Conservation (phyloP, 257 asterid genomes). For the Fraxinus quadrangulata region DNA sequence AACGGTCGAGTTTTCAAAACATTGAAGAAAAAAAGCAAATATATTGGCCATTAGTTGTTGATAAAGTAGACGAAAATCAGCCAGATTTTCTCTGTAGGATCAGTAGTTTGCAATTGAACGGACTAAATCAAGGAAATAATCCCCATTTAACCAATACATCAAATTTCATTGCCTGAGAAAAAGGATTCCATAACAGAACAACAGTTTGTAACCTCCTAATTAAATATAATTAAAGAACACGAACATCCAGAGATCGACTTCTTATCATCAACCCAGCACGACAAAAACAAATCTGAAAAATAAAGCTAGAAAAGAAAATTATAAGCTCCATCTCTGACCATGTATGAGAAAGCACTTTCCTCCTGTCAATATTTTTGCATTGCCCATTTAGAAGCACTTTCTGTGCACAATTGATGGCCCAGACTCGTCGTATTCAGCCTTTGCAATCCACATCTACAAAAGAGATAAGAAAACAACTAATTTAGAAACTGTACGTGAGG, state of each 20-base stretch:
- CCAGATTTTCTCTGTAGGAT: no score
- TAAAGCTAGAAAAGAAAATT: background rate
- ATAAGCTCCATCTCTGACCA: background rate
- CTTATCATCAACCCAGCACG: background rate
- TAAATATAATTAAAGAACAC: background rate
- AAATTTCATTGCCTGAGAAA: background rate
- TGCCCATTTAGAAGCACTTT: conserved; percentile 47
- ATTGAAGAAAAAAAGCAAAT: no score
- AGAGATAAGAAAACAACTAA: background rate
- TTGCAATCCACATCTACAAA: conserved; percentile 54
- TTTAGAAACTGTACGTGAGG: background rate
- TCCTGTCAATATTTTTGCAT: conserved; percentile 1
- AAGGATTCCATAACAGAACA: no score
- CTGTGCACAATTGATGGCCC: conserved; percentile 53
- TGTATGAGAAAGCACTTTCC: conserved; percentile 22
- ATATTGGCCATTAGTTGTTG: no score
- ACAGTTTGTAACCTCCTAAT: background rate
- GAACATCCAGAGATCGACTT: background rate
- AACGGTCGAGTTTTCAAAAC: no score
- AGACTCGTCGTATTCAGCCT: conserved; percentile 47
- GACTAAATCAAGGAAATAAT: no score
- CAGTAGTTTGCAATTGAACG: no score
- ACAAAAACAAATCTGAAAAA: background rate
- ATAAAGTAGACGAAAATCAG: no score
- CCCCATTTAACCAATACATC: background rate